phyloP scores from a whole-genome alignment of 129 eudicot genomes.

The Artemisia tridentata region DNA sequence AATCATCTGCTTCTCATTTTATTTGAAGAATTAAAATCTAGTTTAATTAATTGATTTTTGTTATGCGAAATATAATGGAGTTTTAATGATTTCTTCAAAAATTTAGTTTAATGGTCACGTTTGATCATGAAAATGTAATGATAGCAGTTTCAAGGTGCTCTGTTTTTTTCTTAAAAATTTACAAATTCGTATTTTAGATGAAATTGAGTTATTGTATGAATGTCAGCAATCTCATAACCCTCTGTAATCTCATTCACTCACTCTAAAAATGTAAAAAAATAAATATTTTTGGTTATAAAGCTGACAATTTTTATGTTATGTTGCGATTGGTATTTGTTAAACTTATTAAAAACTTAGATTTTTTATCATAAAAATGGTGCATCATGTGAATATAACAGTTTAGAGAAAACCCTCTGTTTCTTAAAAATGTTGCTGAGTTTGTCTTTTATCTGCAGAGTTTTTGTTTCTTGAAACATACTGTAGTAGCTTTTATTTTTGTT shows the following conservation, averaged over 20 bases:
- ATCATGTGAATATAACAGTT: no score
- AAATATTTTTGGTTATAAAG: not conserved
- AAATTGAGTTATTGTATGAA: no score
- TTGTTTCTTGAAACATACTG: not conserved
- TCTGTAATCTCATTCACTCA: no score
- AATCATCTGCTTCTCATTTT: constrained; percentile 3
- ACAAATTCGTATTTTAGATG: no score
- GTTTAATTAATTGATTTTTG: not conserved
- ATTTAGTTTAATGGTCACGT: not conserved
- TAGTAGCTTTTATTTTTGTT: no score
- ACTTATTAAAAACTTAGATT: not conserved
- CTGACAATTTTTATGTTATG: no score
- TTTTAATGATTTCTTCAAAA: no score
- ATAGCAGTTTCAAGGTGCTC: not conserved
- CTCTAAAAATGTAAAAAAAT: not conserved
- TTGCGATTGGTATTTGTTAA: no score
- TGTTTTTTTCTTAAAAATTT: not conserved
- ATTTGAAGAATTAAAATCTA: not conserved
- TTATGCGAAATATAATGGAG: not conserved
- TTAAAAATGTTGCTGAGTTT: no score
- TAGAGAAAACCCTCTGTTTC: no score
- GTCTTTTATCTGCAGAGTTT: not conserved
- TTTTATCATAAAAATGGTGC: not conserved
- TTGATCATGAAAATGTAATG: not conserved
- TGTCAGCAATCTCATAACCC: no score